These are phyloP conservation scores for Fusarium xyrophilum DNA, from an alignment of 2,329 filamentous ascomycete species.

Conservation along the genomic window DNA sequence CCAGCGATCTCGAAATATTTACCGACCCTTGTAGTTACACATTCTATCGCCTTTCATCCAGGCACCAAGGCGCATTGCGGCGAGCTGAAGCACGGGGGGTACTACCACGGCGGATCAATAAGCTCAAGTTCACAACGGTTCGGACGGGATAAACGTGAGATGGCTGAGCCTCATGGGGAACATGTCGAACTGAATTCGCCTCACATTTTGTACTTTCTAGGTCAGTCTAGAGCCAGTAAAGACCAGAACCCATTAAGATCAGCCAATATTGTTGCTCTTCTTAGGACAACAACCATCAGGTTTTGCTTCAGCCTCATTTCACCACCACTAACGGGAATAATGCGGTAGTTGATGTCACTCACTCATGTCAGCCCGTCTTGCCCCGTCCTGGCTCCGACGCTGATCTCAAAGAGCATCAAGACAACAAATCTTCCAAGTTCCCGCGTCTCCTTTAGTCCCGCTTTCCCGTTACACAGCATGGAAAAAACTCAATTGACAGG, in stretches of 20 bases:
- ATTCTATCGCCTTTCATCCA: not conserved
- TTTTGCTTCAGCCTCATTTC: not conserved
- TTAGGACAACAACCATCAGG: not conserved
- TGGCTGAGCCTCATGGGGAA: not conserved
- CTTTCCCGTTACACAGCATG: not conserved
- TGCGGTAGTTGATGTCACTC: not conserved
- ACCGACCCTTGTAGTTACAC: not conserved
- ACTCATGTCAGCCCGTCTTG: not conserved
- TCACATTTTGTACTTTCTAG: not conserved
- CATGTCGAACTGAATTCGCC: not conserved
- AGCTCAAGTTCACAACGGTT: not conserved
- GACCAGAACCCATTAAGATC: too few species aligned
- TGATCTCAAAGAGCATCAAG: not conserved
- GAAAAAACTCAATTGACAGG: not conserved
- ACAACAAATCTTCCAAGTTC: not conserved
- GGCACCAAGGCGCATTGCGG: too few species aligned
- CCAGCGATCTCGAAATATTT: not conserved
- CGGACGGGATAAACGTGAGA: not conserved
- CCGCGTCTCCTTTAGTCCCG: not conserved
- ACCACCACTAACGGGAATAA: not conserved
- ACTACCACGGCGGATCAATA: not conserved
- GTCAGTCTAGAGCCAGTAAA: accelerated
- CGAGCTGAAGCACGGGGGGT: not conserved
- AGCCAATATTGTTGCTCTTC: accelerated
- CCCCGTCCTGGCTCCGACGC: not conserved